A percentile compares a stretch with the other conserved stretches of the same genome.
Evolutionary conservation across 768 basidiomycete species (phyloP).

Genomic region (Ramaria sp.): DNA sequence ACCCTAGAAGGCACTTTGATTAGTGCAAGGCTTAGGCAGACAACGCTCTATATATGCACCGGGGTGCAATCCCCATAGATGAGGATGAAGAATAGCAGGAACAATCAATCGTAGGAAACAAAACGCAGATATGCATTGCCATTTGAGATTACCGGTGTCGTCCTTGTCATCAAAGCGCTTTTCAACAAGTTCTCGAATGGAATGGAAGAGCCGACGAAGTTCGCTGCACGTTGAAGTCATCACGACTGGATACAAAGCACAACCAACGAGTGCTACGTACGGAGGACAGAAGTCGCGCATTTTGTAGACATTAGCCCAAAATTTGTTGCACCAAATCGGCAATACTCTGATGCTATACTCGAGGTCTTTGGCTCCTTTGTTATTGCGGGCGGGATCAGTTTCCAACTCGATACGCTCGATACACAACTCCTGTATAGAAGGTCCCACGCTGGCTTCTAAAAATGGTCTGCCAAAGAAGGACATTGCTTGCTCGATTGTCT

Average conservation of each 20-base stretch:
- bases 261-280: constrained; percentile 31
- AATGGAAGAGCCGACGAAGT: constrained; percentile 57
- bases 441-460: constrained; percentile 71
- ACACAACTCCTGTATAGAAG: constrained; percentile 56
- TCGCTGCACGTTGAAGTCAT: constrained; percentile 37
- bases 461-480: constrained; percentile 72
- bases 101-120: constrained; percentile 85
- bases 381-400: constrained; percentile 64
- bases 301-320: constrained; percentile 76
- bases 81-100: constrained; percentile 82
- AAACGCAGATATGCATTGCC: constrained; percentile 83
- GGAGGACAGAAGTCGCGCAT: constrained; percentile 62
- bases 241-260: constrained; percentile 4
- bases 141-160: constrained; percentile 46
- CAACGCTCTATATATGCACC: constrained; percentile 32
- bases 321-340: constrained; percentile 66
- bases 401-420: constrained; percentile 70
- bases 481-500: constrained; percentile 71
- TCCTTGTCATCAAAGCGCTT: constrained; percentile 26
- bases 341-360: constrained; percentile 61
- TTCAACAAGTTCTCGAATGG: constrained; percentile 65
- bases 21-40: constrained; percentile 10
- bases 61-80: constrained; percentile 68
- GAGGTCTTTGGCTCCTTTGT: constrained; percentile 48
- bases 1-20: constrained; percentile 32